Base-by-base conservation (phyloP, 352 stramenopile genomes). In the Pythium aquatile region DNA sequence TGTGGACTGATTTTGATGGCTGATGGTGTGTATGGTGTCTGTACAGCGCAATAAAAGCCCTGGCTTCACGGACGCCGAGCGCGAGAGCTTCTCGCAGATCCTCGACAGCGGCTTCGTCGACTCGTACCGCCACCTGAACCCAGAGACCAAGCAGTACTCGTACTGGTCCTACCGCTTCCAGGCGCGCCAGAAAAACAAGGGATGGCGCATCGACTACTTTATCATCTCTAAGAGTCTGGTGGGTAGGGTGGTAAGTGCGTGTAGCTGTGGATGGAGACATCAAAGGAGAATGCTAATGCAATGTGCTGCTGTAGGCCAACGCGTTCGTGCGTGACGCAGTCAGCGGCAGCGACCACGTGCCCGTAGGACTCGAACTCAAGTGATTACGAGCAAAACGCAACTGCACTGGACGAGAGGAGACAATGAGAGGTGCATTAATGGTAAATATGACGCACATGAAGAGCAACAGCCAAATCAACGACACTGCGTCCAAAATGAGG, bases 141-240 rank as follows among this genome's bases (percentile, higher is more conserved):
- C 83, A 1, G 75, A 91, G 10, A 75, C 66, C 55, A 70, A 88
- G 24, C 70, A 86, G 68, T 93, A 85, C 70, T 87, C 84, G 39
- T 95, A 92, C 67, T 95, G 85, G 66, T 87, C 78, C 44, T 95
- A 95, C 68, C 84, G 86, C 16, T 77, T 93, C 63, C 90, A 87
- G 40, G 82, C 79, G 49, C 81, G 84, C 26, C 73, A 73, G 5
- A 90, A 92, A 71, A 93, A 93, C 73, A 95, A 93, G 54, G 86
- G 86, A n/a, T 95, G 86, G 86, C 83, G 86, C 7, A 61, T 95
- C 20, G 86, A 95, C 70, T 95, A 95, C 59, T 92, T 95, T 66
- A 77, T 95, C 28, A 70, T 87, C 28, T 95, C 84, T 5, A 58
- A 86, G 58, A 51, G 67, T 24, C 72, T 95, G 28, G 63, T 91